Evolutionary conservation across 1,284 basidiomycete genomes (phyloP), one percentile per base, ranked within the genome.

Genomic region (Cystobasidium pallidum): DNA sequence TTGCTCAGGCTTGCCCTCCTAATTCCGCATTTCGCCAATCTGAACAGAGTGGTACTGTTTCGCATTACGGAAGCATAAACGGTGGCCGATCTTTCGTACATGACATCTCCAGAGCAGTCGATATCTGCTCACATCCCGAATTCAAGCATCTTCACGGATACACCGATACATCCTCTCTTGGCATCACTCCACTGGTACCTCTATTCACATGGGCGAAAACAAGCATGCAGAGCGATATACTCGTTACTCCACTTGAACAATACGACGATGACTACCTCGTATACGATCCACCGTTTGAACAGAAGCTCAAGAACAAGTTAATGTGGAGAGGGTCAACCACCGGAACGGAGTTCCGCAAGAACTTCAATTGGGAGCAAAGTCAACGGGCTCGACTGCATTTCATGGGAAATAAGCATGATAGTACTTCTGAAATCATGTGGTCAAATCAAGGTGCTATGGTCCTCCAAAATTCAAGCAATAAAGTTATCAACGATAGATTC

Each of bases 161-260:
- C 71, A 80, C 79, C 8, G 67, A 73, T 2, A 68, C 74, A 7
- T 24, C 63, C 21, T 78, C 78, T 2, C 77, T 79, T 26, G 73
- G 76, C 54, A 70, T 75, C 17, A 76, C 76, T 8, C 78, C 78
- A 26, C 72, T 79, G 26, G 78, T 79, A 3, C 78, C 78, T 11
- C 74, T 80, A 26, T 79, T 80, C 74, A 78, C 79, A 17, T 79
- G 79, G 66, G 78, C 79, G 24, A 80, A 80, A 58, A 78, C 77
- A 15, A 76, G 75, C 55, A 75, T 79, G 45, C 78, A 80, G 52
- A 77, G 75, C 34, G 79, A 80, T 67, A 72, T 80, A 24, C 75
- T 80, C 54, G 79, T 77, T 51, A 79, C 79, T 2, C 79, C 79
- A 15, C 75, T 80, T 49, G 79, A 80, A 66, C 78, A 80, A 70